phyloP scores from a whole-genome alignment of 2,329 filamentous ascomycete genomes.

The Diaporthe nobilis region DNA sequence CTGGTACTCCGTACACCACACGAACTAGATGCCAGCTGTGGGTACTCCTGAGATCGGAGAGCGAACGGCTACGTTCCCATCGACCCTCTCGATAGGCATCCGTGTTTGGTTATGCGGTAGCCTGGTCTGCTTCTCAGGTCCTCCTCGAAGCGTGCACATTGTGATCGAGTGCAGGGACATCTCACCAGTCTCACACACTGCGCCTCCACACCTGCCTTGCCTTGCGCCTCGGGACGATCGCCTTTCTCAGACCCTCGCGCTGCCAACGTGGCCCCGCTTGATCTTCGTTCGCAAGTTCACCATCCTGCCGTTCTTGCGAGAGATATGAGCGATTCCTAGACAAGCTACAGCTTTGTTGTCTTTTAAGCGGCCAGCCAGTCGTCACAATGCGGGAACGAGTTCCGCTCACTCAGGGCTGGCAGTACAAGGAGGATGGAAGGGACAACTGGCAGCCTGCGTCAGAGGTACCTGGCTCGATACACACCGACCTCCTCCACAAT shows the following conservation, averaged over 20 bases:
- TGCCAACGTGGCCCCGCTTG: neutral
- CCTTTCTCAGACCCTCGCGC: neutral
- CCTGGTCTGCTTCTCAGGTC: neutral
- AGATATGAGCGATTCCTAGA: neutral
- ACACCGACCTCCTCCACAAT: slow-evolving; percentile 75
- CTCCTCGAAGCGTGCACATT: neutral
- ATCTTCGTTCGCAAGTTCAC: too few species aligned
- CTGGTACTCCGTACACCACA: neutral
- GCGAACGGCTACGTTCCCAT: neutral
- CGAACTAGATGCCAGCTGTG: neutral
- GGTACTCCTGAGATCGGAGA: neutral
- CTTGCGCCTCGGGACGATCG: too few species aligned
- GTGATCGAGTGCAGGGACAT: neutral
- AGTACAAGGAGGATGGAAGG: slow-evolving; percentile 71
- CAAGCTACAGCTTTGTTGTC: neutral
- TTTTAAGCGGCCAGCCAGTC: neutral
- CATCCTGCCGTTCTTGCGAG: too few species aligned
- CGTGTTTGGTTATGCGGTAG: neutral
- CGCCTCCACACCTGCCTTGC: neutral
- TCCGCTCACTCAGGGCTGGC: slow-evolving; percentile 70
- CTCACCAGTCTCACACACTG: neutral
- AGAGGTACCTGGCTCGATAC: slow-evolving; percentile 77
- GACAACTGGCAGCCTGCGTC: slow-evolving; percentile 68
- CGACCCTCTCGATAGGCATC: neutral
- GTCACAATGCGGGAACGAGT: slow-evolving; percentile 55